Percentiles rank a stretch among this genome's conserved stretches.
phyloP scores from a whole-genome alignment of 305 asterid species.

The Fraxinus nigra region DNA sequence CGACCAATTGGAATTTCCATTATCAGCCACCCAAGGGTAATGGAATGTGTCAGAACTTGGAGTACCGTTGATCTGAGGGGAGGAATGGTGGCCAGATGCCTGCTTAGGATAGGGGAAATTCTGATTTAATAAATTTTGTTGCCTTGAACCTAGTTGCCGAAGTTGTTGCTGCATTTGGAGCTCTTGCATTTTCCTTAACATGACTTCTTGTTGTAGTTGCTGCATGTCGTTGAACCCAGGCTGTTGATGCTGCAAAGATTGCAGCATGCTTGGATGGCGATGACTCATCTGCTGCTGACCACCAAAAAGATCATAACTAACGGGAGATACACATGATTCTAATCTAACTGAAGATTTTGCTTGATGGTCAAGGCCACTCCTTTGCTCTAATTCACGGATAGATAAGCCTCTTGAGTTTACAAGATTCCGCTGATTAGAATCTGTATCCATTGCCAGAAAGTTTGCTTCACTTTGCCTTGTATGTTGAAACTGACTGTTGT shows the following conservation, averaged over 20 bases:
- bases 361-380: conserved; percentile 53
- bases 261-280: conserved; percentile 69
- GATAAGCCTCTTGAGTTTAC: conserved; percentile 53
- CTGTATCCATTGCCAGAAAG: conserved; percentile 57
- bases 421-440: conserved; percentile 47
- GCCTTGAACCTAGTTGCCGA: conserved; percentile 57
- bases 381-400: conserved; percentile 58
- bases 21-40: conserved; percentile 54
- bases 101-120: conserved; percentile 43
- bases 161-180: conserved; percentile 77
- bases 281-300: conserved; percentile 75
- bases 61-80: conserved; percentile 40
- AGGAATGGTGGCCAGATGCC: conserved; percentile 57
- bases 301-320: conserved; percentile 73
- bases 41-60: conserved; percentile 46
- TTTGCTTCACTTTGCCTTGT: conserved; percentile 60
- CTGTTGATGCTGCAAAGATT: conserved; percentile 71
- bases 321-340: conserved; percentile 57
- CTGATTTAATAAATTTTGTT: conserved; percentile 49
- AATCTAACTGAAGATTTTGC: conserved; percentile 55
- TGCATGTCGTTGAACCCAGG: conserved; percentile 67
- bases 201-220: conserved; percentile 72
- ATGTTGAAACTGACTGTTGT: conserved; percentile 56
- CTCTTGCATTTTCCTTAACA: conserved; percentile 87
- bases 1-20: conserved; percentile 58